Evolutionary conservation across 1,139 yeast genomes (phyloP), one percentile per base, ranked within the genome.

Genomic region (Candida gigantensis): DNA sequence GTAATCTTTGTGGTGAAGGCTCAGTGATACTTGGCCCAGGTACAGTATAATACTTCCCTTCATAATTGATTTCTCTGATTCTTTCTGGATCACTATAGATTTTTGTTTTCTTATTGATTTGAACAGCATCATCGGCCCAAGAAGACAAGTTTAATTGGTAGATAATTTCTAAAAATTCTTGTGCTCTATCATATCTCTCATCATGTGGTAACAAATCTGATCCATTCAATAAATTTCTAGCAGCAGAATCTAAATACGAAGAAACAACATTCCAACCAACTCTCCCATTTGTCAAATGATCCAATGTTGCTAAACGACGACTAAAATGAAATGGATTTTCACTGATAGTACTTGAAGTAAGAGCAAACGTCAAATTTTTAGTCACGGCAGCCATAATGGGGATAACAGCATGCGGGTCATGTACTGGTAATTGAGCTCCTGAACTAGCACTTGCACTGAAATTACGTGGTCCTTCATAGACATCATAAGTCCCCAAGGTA

Each of bases 201-300:
- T 58, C 63, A 44, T 65, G 69, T 2, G 58, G 59, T 8, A 69
- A 70, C 25, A 64, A 47, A 6, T 45, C 39, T 36, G 57, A 58
- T 9, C 60, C 62, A 36, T 62, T 59, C 19, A 65, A 45, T 26
- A 66, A 44, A 38, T 66, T 65, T 44, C 66, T 51, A 2, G 70
- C 64, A n/a, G 72, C 68, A 43, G 68, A 58, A 33, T 66, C 68
- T 36, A 65, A 52, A 35, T 60, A 58, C 2, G 69, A 58, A 3
- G 72, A 60, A 18, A 67, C 71, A 15, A 67, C 55, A 42, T 67
- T 67, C 72, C 72, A 67, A 3, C 72, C 74, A 37, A 68, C 57
- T 51, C 74, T 56, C 8, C 73, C 74, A 23, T 60, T 62, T 11
- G 72, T 60, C 34, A 68, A 56, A 32, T 66, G 67, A 41, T 65